phyloP scores from a whole-genome alignment of 1,284 basidiomycete genomes.

The Fomitopsis schrenkii region DNA sequence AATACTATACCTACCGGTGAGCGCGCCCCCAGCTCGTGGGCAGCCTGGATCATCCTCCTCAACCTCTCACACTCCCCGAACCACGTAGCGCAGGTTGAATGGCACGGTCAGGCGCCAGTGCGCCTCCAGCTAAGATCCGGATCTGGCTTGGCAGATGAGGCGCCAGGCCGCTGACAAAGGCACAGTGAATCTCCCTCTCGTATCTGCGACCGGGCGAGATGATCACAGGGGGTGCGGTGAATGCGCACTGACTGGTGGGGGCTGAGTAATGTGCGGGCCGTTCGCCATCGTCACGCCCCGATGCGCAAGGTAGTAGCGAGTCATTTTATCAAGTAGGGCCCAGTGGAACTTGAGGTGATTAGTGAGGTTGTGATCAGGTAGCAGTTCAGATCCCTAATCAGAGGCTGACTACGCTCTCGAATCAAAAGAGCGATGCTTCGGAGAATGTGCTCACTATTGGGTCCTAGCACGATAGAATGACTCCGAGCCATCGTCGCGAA shows the following conservation, averaged over 20 bases:
- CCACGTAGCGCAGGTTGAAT: not conserved
- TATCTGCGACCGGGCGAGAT: not conserved
- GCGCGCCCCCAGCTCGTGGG: too few species aligned
- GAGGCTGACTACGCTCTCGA: too few species aligned
- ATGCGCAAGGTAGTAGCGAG: not conserved
- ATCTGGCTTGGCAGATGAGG: not conserved
- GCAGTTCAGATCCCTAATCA: not conserved
- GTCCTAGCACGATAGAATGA: too few species aligned
- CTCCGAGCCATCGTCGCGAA: too few species aligned
- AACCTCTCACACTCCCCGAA: not conserved
- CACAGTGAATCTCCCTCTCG: not conserved
- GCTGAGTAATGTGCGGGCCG: not conserved
- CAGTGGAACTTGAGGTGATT: not conserved
- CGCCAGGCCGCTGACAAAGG: not conserved
- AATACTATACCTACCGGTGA: too few species aligned
- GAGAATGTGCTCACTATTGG: too few species aligned
- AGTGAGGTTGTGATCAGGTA: not conserved
- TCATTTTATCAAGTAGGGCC: not conserved
- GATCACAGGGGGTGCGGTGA: not conserved
- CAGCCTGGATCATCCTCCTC: too few species aligned
- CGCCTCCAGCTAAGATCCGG: not conserved
- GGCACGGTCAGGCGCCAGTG: not conserved
- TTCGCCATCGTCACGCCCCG: not conserved
- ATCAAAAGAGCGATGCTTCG: too few species aligned
- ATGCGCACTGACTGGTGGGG: not conserved